A percentile compares a stretch with the other conserved stretches of the same genome.
Conservation (phyloP, 2,329 filamentous ascomycete genomes). For the Stemphylium lycopersici region DNA sequence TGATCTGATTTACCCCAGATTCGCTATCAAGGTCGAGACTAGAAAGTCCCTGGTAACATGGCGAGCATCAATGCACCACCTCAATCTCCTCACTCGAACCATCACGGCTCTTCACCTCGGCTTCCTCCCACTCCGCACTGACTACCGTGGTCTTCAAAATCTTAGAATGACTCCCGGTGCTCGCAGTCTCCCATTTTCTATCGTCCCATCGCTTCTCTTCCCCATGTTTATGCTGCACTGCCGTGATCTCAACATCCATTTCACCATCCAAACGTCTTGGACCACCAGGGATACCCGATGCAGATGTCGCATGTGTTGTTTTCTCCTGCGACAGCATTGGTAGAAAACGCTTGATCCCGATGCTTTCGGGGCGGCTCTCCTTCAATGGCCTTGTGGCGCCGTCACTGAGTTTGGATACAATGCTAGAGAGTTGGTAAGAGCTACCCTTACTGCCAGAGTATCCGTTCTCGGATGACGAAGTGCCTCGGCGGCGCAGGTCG, state of each 20-base stretch:
- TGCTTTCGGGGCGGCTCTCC: constrained; percentile 26
- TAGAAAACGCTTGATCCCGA: constrained; percentile 35
- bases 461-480: constrained; percentile 35
- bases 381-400: constrained; percentile 12
- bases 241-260: constrained; percentile 41
- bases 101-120: constrained; percentile 24
- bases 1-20: no score
- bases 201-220: constrained; percentile 18
- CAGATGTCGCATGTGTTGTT: constrained; percentile 41
- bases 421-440: constrained; percentile 40
- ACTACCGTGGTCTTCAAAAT: constrained; percentile 47
- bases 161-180: constrained; percentile 41
- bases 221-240: constrained; percentile 16
- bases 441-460: constrained; percentile 36
- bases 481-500: constrained; percentile 40
- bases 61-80: constrained; percentile 15
- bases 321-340: constrained; percentile 36
- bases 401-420: constrained; percentile 9
- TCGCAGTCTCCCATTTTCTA: constrained; percentile 42
- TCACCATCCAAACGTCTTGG: constrained; percentile 39
- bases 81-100: constrained; percentile 31
- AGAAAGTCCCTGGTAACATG: not conserved
- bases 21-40: no score
- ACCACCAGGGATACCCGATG: constrained; percentile 43
- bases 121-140: constrained; percentile 44